A percentile compares a stretch with the other conserved stretches of the same genome.
These are phyloP conservation scores for Panicum miliaceum DNA, from an alignment of 176 grass and related monocot species.

Conservation along the genomic window DNA sequence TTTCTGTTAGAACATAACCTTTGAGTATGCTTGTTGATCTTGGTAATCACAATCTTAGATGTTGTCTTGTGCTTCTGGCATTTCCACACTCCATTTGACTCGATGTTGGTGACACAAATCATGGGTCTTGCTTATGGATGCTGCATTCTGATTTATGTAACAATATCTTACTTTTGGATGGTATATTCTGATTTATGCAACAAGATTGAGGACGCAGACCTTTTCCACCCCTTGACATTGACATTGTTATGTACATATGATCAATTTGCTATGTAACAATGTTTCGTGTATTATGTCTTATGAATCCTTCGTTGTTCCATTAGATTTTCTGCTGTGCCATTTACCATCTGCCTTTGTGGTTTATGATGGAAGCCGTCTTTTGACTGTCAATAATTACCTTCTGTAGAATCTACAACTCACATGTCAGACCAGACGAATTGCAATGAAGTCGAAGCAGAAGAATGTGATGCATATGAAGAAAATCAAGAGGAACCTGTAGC, in stretches of 20 bases:
- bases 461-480: conserved; percentile 75
- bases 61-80: conserved; percentile 11
- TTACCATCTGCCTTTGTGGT: neutral
- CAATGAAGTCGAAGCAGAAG: conserved; percentile 67
- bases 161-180: neutral
- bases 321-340: conserved; percentile 8
- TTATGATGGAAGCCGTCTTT: conserved; percentile 1
- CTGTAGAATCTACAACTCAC: conserved; percentile 55
- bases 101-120: neutral
- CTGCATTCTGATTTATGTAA: conserved; percentile 5
- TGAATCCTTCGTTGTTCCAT: neutral
- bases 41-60: neutral
- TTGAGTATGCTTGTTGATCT: neutral
- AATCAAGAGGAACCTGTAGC: conserved; percentile 78
- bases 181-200: conserved; percentile 1
- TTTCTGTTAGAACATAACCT: neutral
- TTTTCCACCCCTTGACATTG: neutral
- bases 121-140: conserved; percentile 10
- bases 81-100: neutral
- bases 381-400: conserved; percentile 21
- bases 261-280: conserved; percentile 16
- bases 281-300: neutral
- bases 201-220: neutral
- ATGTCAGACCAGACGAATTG: conserved; percentile 56
- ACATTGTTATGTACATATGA: neutral